Percentiles rank a stretch among this genome's conserved stretches.
phyloP scores from a whole-genome alignment of 2,329 filamentous ascomycete genomes.

The Akanthomyces muscarius region DNA sequence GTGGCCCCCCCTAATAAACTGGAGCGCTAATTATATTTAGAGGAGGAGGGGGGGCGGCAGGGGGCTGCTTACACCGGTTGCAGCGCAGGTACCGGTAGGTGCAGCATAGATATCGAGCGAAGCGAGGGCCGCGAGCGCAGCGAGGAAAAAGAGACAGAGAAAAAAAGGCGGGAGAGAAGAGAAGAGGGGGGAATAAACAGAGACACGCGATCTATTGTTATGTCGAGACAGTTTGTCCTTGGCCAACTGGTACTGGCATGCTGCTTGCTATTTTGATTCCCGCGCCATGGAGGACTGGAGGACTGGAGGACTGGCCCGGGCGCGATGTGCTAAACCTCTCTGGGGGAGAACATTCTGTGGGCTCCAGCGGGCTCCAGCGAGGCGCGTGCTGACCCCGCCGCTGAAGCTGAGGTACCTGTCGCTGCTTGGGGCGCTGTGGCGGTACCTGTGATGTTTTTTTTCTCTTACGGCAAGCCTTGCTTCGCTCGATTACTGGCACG shows the following conservation, averaged over 20 bases:
- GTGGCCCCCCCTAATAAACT: background rate
- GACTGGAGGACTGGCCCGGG: no score
- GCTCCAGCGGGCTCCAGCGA: slow-evolving; percentile 2
- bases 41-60: background rate
- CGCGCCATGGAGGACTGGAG: no score
- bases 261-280: background rate
- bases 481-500: no score
- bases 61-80: background rate
- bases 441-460: background rate
- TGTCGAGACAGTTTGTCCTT: background rate
- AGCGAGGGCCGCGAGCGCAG: background rate
- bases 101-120: background rate
- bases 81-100: background rate
- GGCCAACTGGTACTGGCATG: background rate
- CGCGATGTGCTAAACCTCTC: no score
- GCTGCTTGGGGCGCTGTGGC: background rate
- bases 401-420: background rate
- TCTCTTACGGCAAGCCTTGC: no score
- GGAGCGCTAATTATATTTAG: slow-evolving; percentile 11
- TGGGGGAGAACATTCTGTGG: no score
- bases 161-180: background rate
- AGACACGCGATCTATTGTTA: background rate
- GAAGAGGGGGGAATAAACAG: background rate
- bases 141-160: background rate
- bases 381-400: slow-evolving; percentile 5